Base-by-base conservation (phyloP, 2,329 filamentous ascomycete genomes). In the Monosporascus sp. region DNA sequence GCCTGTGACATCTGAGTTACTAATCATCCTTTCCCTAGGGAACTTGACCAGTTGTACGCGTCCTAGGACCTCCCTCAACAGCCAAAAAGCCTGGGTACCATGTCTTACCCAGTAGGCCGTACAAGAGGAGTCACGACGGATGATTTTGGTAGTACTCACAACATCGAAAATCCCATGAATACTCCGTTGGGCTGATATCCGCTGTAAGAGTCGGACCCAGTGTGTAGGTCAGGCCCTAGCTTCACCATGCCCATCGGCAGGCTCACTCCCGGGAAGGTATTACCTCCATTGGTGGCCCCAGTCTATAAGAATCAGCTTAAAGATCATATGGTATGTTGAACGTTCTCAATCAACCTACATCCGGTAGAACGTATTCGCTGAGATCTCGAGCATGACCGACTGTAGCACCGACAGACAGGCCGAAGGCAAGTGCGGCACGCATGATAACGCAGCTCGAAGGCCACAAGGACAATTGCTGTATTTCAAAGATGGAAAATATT, bases 131-230 rank as follows among this genome's bases (percentile, higher is more conserved):
- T 14, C 9, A 46, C 5, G n/a, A 7, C 14, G n/a, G 14, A 46
- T 14, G n/a, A 44, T 27, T 45, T 0, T 14, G 2, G 18, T 18
- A 14, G 14, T 46, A 46, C 42, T 46, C 24, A 46, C 42, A 86
- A 80, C 77, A 86, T 74, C 53, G 78, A 81, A 65, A 85, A 84
- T 18, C 80, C 82, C 2, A 76, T 80, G 57, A 85, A 79, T 34
- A 77, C 74, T 3, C 81, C 81, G 27, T 66, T 67, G 0, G 73
- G 61, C 47, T 74, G 70, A 54, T 80, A 82, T 17, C 79, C 79
- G 2, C 78, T 81, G 58, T 82, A 82, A 22, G 73, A 72, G 57
- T 81, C 78, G 9, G 68, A 68, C 14, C 75, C 76, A 14, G 71
- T 73, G 51, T 76, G 72, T 14, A 80, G 65, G 48, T 80, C 74